phyloP scores from a whole-genome alignment of 257 asterid genomes.

The Solanum bulbocastanum region DNA sequence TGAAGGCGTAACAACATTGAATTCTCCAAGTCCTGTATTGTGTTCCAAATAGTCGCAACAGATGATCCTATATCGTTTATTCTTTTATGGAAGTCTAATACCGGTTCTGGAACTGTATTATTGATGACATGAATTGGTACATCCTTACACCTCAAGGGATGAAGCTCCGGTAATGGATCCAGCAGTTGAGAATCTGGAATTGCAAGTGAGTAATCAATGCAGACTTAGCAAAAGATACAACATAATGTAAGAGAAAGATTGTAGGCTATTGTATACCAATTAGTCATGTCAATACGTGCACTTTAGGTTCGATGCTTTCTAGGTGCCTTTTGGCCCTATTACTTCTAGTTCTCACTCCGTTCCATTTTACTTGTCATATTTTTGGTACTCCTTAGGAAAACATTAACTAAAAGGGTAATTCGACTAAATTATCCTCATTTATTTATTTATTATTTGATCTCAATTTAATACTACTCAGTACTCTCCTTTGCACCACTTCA shows the following conservation, averaged over 20 bases:
- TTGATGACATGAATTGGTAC: not conserved
- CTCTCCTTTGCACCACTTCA: too few relatives aligned
- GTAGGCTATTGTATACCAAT: not conserved
- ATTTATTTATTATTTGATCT: too few relatives aligned
- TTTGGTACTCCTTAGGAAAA: too few relatives aligned
- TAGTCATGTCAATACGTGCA: not conserved
- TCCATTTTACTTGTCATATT: too few relatives aligned
- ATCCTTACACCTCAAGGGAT: constrained; percentile 9
- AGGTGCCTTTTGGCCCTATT: not conserved
- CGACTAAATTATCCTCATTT: too few relatives aligned
- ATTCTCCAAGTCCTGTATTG: not conserved
- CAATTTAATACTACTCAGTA: too few relatives aligned
- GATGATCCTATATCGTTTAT: not conserved
- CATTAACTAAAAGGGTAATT: too few relatives aligned
- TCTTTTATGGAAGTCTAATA: too few relatives aligned
- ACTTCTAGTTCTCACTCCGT: not conserved
- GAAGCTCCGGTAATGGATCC: constrained; percentile 13
- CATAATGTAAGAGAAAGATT: not conserved
- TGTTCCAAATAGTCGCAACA: not conserved
- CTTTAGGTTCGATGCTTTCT: not conserved
- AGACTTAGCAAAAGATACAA: not conserved
- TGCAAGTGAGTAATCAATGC: not conserved
- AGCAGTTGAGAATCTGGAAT: constrained; percentile 18
- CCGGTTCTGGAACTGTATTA: not conserved
- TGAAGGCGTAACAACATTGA: not conserved